phyloP scores from a whole-genome alignment of 2,329 filamentous ascomycete genomes.

The Alternaria triticina region DNA sequence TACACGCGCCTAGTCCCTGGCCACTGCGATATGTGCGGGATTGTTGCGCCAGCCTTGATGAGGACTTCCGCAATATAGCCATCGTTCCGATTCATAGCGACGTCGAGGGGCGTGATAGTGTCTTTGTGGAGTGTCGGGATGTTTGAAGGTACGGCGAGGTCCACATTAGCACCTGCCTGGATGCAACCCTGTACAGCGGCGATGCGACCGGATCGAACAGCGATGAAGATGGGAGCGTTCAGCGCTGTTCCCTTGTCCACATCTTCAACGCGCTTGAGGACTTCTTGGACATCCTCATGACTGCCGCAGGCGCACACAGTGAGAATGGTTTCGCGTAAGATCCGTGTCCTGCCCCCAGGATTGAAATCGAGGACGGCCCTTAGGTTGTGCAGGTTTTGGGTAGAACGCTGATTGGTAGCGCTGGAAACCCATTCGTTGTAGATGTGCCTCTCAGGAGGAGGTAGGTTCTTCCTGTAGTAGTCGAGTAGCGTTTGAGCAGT shows the following conservation, averaged over 20 bases:
- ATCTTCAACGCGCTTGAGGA: not conserved
- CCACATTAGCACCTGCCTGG: not conserved
- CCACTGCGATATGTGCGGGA: not conserved
- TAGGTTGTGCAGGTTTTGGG: too few species aligned
- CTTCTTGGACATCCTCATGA: not conserved
- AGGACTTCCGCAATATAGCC: rapidly evolving
- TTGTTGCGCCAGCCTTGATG: not conserved
- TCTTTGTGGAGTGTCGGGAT: not conserved
- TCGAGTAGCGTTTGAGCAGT: not conserved
- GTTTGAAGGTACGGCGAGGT: not conserved
- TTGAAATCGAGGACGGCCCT: not conserved
- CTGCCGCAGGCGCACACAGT: not conserved
- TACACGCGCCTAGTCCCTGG: not conserved
- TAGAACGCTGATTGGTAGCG: too few species aligned
- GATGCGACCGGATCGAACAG: not conserved
- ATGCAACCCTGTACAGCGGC: not conserved
- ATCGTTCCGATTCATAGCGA: not conserved
- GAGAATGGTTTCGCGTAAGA: not conserved
- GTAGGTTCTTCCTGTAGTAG: not conserved
- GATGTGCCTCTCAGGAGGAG: not conserved
- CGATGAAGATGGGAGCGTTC: not conserved
- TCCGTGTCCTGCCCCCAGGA: not conserved
- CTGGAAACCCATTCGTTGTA: not conserved
- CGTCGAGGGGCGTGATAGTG: not conserved
- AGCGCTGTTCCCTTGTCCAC: not conserved